Base-by-base conservation (phyloP, 805 yeast genomes). In the Metschnikowia gruessii region DNA sequence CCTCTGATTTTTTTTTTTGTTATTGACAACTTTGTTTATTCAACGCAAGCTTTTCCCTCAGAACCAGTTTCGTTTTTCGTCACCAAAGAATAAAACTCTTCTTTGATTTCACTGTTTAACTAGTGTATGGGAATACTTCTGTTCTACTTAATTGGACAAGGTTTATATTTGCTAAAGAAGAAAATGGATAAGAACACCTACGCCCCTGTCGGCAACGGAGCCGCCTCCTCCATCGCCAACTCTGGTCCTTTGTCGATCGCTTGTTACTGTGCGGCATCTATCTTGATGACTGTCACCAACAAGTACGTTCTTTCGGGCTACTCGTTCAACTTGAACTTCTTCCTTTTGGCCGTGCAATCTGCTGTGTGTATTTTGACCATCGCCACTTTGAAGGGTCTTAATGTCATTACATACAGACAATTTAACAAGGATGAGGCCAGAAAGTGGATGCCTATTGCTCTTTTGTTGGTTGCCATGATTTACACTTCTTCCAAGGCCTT, bases 251-350 rank as follows among this genome's bases (percentile, higher is more conserved):
- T 86, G 48, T 85, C 95, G 41, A 87, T 87, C 58, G 63, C 83
- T 49, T 78, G 86, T 31, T 94, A 94, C 81, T 94, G 99, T 77
- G 75, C 78, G 45, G 87, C 99, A 18, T 94, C 99, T 19, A 94
- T 94, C 57, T 73, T 94, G 65, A 94, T 94, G 99, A 94, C 99
- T 26, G 90, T 91, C 52, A 91, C 98, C 50, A 94, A 94, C 79
- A 94, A 94, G 72, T 92, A 83, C 64, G 98, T 94, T 49, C 85
- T 94, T 49, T 79, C 87, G 19, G 89, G 86, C 24, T 76, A 75
- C 56, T 71, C 77, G 24, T 81, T 86, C 65, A 77, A 84, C 65
- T 80, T 94, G 79, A 90, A 90, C 76, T 90, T 90, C 63, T 83
- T 94, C 60, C 76, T 92, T 62, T 75, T 94, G 65, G 95, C 95